phyloP scores from a whole-genome alignment of 192 early-diverging fungal species.

The Gigaspora rosea region DNA sequence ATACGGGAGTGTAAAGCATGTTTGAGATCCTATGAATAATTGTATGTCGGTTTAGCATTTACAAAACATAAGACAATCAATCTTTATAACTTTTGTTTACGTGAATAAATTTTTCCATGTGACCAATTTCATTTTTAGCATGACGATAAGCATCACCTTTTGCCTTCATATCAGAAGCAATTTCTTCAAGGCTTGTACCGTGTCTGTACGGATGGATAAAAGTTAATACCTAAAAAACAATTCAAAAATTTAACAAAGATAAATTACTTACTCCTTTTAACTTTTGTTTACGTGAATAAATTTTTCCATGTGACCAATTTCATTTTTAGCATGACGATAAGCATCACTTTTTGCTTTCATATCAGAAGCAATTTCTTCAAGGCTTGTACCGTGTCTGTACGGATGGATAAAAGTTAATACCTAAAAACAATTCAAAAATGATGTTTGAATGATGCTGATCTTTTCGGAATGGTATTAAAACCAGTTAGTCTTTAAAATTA shows the following conservation, averaged over 20 bases:
- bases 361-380: constrained; percentile 65
- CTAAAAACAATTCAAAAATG: neutral
- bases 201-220: constrained; percentile 41
- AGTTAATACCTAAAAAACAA: neutral
- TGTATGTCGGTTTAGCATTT: neutral
- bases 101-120: constrained; percentile 52
- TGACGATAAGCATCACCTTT: constrained; percentile 54
- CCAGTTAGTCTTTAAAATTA: too few relatives aligned
- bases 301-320: constrained; percentile 49
- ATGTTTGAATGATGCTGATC: too few relatives aligned
- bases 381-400: constrained; percentile 52
- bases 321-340: constrained; percentile 57
- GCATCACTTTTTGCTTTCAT: constrained; percentile 47
- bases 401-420: neutral
- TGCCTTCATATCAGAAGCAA: constrained; percentile 54
- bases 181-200: constrained; percentile 61
- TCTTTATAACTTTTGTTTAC: constrained; percentile 32
- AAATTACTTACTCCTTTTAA: constrained; percentile 23
- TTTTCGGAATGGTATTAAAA: too few relatives aligned
- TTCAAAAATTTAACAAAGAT: neutral
- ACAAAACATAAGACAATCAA: neutral
- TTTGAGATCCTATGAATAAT: constrained; percentile 46
- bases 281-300: constrained; percentile 49
- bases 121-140: constrained; percentile 55
- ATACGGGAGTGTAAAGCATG: constrained; percentile 60